Evolutionary conservation across 1,284 basidiomycete genomes (phyloP).

Genomic region (Crucibulum parvulum): DNA sequence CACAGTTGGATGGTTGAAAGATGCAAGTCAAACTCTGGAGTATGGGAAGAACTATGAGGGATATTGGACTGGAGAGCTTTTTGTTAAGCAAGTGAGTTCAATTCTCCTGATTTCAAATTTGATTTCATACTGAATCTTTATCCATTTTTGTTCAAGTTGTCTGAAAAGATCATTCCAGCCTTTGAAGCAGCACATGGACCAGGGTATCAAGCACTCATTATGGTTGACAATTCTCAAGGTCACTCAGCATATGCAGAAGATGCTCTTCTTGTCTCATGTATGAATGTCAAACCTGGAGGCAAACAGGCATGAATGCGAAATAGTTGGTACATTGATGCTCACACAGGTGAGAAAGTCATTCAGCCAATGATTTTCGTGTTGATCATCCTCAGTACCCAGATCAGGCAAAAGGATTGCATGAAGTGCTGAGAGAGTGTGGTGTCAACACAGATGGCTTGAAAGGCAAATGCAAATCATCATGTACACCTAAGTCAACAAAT

Average conservation of each 20-base stretch:
- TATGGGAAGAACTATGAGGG: constrained; percentile 40
- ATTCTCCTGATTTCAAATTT: no score
- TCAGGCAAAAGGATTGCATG: no score
- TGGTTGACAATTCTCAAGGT: neutral
- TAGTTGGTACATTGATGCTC: no score
- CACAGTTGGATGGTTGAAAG: constrained; percentile 30
- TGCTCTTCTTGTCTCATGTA: neutral
- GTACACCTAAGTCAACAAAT: neutral
- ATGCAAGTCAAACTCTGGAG: constrained; percentile 36
- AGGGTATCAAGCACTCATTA: neutral
- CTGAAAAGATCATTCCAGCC: neutral
- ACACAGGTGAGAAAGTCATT: neutral
- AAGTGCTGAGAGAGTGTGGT: no score
- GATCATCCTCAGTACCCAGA: no score
- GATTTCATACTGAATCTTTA: no score
- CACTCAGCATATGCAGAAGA: neutral
- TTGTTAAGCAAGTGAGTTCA: constrained; percentile 45
- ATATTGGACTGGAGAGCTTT: constrained; percentile 46
- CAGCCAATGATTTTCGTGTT: neutral
- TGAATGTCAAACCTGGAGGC: neutral
- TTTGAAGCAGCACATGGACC: no score
- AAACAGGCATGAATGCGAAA: neutral
- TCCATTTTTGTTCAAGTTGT: no score
- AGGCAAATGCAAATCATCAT: neutral
- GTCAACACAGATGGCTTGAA: neutral